Conservation (phyloP, 2,329 filamentous ascomycete genomes). For the Raffaelea arxii region DNA sequence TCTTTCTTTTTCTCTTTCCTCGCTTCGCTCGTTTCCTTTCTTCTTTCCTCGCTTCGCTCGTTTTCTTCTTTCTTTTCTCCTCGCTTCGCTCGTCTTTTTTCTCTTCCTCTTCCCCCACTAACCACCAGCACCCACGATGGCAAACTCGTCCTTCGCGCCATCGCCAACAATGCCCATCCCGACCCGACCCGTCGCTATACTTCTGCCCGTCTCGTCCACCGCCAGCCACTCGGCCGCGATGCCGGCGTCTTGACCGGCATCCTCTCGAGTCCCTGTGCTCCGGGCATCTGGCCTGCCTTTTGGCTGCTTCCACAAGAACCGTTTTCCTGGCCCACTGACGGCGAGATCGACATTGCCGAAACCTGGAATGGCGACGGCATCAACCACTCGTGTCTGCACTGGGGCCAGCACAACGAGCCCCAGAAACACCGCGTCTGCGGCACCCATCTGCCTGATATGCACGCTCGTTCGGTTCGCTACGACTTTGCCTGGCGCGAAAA, state of each 20-base stretch:
- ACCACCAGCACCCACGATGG: constrained; percentile 3
- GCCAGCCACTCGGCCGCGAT: constrained; percentile 7
- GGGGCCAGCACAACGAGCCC: constrained; percentile 5
- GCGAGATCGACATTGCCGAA: constrained; percentile 8
- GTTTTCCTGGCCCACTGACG: constrained; percentile 7
- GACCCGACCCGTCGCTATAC: constrained; percentile 3
- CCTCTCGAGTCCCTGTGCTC: constrained; percentile 5
- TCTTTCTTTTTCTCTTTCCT: neutral
- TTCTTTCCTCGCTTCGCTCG: neutral
- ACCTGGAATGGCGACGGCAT: constrained; percentile 9
- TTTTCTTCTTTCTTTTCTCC: neutral
- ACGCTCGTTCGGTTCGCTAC: constrained; percentile 5
- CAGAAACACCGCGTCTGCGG: constrained; percentile 5
- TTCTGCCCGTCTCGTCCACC: constrained; percentile 8
- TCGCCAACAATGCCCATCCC: neutral
- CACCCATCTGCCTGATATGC: constrained; percentile 5
- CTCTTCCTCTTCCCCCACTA: too few species aligned
- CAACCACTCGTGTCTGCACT: constrained; percentile 8
- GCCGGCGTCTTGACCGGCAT: constrained; percentile 4
- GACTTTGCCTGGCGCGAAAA: constrained; percentile 9
- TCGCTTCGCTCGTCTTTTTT: neutral
- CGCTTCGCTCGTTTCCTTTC: neutral
- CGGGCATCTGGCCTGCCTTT: constrained; percentile 7
- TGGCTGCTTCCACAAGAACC: constrained; percentile 8
- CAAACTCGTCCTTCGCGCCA: constrained; percentile 4